Evolutionary conservation across 805 yeast species (phyloP).

Genomic region (Yarrowia sp.): DNA sequence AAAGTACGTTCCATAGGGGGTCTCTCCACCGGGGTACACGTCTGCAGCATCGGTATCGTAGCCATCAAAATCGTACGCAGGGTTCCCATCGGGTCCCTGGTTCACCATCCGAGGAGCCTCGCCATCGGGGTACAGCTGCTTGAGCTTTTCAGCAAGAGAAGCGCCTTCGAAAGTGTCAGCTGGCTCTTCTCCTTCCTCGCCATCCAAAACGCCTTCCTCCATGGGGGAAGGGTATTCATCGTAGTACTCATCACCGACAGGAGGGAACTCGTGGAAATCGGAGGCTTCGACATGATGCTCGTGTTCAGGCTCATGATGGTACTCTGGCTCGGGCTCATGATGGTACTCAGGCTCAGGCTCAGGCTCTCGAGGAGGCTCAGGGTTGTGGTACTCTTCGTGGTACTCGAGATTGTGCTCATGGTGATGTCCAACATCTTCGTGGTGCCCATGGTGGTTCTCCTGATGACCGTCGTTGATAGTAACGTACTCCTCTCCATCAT

Average conservation of each 20-base stretch:
- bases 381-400: constrained; percentile 11
- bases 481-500: constrained; percentile 1
- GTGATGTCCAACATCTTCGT: not conserved
- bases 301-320: not conserved
- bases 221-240: not conserved
- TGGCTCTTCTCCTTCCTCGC: not conserved
- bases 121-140: constrained; percentile 19
- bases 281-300: constrained; percentile 4
- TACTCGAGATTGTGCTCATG: constrained; percentile 25
- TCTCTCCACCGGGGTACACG: constrained; percentile 5
- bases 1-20: constrained; percentile 13
- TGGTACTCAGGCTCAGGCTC: not conserved
- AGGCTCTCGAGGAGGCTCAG: not conserved
- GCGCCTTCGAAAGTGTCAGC: constrained; percentile 8
- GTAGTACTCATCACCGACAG: constrained; percentile 4
- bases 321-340: not conserved
- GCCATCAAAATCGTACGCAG: constrained; percentile 19
- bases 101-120: constrained; percentile 7
- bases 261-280: constrained; percentile 23
- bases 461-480: not conserved
- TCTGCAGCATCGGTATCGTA: constrained; percentile 17
- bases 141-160: constrained; percentile 19
- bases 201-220: not conserved
- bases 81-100: constrained; percentile 9
- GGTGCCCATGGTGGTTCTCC: not conserved